Conservation (phyloP, 805 yeast species). For the Zygotorulaspora florentina region DNA sequence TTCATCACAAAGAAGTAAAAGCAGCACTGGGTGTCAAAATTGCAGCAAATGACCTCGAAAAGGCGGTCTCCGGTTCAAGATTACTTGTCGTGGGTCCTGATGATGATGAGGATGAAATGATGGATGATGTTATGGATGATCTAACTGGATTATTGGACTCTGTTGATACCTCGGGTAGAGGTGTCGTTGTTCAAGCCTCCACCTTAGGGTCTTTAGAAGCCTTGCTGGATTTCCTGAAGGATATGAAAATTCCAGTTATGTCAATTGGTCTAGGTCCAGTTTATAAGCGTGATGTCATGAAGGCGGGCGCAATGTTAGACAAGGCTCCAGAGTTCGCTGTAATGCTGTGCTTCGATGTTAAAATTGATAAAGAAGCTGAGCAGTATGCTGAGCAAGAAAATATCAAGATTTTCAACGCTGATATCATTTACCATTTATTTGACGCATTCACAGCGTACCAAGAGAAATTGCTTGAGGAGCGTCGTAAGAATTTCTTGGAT, state of each 20-base stretch:
- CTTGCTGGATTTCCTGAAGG: constrained; percentile 90
- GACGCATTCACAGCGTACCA: constrained; percentile 94
- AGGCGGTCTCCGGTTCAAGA: constrained; percentile 98
- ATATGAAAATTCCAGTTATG: constrained; percentile 99
- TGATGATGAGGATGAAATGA: constrained; percentile 94
- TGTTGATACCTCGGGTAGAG: constrained; percentile 91
- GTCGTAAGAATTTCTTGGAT: constrained; percentile 82
- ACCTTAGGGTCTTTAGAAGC: constrained; percentile 98
- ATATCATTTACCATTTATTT: constrained; percentile 92
- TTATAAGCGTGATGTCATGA: constrained; percentile 96
- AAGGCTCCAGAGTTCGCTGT: constrained; percentile 93
- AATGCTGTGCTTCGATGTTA: constrained; percentile 98
- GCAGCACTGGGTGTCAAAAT: constrained; percentile 99
- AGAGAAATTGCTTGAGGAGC: constrained; percentile 76
- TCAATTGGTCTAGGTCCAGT: constrained; percentile 98
- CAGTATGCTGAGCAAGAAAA: constrained; percentile 95
- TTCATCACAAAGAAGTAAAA: constrained; percentile 95
- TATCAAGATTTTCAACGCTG: constrained; percentile 89
- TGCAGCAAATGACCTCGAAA: constrained; percentile 95
- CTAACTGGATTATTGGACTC: constrained; percentile 90
- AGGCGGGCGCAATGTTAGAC: constrained; percentile 94
- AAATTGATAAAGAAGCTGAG: constrained; percentile 96
- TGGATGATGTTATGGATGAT: constrained; percentile 99
- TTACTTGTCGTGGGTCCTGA: constrained; percentile 92
- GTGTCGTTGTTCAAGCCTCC: constrained; percentile 98